Conservation (phyloP, 768 basidiomycete genomes). For the Serendipita indica region DNA sequence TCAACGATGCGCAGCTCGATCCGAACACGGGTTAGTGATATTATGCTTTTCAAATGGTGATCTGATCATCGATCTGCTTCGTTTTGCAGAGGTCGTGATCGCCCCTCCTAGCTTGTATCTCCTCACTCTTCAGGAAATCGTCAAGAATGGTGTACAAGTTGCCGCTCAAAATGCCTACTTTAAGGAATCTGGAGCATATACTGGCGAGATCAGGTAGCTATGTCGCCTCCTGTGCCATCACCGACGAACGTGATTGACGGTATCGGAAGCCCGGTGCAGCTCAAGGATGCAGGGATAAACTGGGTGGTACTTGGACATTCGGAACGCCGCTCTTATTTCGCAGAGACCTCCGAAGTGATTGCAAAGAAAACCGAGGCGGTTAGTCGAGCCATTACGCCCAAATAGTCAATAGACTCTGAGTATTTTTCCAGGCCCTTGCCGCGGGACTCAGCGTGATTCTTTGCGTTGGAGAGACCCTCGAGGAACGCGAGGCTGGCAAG, state of each 20-base stretch:
- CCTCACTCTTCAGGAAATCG: conserved; percentile 44
- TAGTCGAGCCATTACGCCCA: conserved; percentile 1
- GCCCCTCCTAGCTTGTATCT: conserved; percentile 86
- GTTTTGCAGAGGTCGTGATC: conserved; percentile 69
- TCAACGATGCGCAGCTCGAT: conserved; percentile 75
- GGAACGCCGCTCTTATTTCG: conserved; percentile 86
- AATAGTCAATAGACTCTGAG: not conserved
- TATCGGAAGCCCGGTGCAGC: conserved; percentile 52
- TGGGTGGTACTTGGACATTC: conserved; percentile 98
- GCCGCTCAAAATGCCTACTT: conserved; percentile 86
- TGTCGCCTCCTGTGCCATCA: not conserved
- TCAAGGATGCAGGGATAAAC: conserved; percentile 71
- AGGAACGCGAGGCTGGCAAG: conserved; percentile 64
- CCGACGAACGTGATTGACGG: not conserved
- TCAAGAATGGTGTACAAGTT: conserved; percentile 58
- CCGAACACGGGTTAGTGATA: conserved; percentile 43
- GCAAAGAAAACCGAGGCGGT: conserved; percentile 68
- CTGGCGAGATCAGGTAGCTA: conserved; percentile 85
- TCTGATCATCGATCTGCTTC: conserved; percentile 12
- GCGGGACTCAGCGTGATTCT: conserved; percentile 73
- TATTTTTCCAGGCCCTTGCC: conserved; percentile 39
- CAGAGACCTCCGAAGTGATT: conserved; percentile 69
- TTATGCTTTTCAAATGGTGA: conserved; percentile 10
- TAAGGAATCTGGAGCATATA: conserved; percentile 78
- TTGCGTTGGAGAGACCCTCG: conserved; percentile 89